Evolutionary conservation across 768 basidiomycete genomes (phyloP).

Genomic region (Tricholoma sp.): DNA sequence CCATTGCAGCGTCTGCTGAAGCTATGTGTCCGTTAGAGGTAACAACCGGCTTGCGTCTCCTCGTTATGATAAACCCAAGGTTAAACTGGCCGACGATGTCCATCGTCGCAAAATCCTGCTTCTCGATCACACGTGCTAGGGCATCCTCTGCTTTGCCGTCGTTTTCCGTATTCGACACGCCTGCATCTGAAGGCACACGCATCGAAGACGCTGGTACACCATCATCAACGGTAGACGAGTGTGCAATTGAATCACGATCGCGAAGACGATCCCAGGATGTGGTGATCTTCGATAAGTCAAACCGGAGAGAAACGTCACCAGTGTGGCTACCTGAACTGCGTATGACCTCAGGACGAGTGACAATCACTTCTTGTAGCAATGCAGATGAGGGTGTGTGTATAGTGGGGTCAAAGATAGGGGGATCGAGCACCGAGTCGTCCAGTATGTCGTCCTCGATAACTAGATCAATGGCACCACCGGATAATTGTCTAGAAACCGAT

Average conservation of each 20-base stretch:
- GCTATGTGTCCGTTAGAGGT: background rate
- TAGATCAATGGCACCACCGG: constrained; percentile 14
- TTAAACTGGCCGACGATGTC: constrained; percentile 92
- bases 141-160: constrained; percentile 57
- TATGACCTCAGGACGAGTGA: constrained; percentile 37
- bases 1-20: constrained; percentile 32
- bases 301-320: constrained; percentile 24
- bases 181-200: constrained; percentile 30
- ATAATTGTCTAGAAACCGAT: background rate
- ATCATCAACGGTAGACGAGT: background rate
- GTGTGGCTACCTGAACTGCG: constrained; percentile 19
- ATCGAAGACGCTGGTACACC: background rate
- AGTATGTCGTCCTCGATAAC: constrained; percentile 14
- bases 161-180: constrained; percentile 37
- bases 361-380: constrained; percentile 11
- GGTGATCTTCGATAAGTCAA: constrained; percentile 28
- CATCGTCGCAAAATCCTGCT: constrained; percentile 83
- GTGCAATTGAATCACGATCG: background rate
- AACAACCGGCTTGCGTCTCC: constrained; percentile 39
- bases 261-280: constrained; percentile 15
- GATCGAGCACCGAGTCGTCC: constrained; percentile 15
- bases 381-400: constrained; percentile 10
- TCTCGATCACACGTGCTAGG: constrained; percentile 80
- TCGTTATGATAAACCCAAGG: constrained; percentile 85
- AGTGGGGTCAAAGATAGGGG: constrained; percentile 10